Conservation (phyloP, 768 basidiomycete species). For the Boletus coccyginus region DNA sequence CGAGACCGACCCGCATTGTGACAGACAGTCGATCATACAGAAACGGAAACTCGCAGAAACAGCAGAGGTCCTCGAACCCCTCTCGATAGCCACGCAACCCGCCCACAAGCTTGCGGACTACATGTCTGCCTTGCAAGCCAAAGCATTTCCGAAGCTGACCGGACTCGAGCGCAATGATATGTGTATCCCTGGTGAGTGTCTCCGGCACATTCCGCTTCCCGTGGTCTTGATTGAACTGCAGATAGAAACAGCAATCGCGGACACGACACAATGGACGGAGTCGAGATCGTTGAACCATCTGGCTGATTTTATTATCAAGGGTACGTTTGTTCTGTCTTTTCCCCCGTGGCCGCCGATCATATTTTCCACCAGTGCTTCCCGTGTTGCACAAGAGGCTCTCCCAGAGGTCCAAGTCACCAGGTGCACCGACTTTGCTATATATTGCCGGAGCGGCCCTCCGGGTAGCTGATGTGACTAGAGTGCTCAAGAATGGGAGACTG, state of each 20-base stretch:
- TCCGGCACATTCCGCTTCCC: conserved; percentile 2
- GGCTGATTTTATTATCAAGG: conserved; percentile 70
- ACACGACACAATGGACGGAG: conserved; percentile 72
- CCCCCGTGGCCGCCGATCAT: background rate
- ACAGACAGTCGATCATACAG: conserved; percentile 35
- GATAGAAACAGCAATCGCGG: conserved; percentile 70
- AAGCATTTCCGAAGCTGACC: conserved; percentile 65
- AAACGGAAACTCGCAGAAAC: conserved; percentile 61
- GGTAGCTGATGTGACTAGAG: conserved; percentile 82
- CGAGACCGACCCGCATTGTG: background rate
- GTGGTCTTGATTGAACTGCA: conserved; percentile 48
- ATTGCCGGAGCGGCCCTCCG: conserved; percentile 87
- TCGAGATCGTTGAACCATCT: conserved; percentile 71
- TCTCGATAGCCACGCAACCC: conserved; percentile 55
- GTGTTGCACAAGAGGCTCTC: conserved; percentile 64
- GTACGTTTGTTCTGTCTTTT: conserved; percentile 38
- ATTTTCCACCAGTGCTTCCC: conserved; percentile 52
- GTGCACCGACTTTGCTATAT: conserved; percentile 86
- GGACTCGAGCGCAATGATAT: conserved; percentile 78
- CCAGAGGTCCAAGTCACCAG: conserved; percentile 72
- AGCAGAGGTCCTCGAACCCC: conserved; percentile 34
- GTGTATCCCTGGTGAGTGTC: conserved; percentile 66
- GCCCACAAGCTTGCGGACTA: conserved; percentile 60
- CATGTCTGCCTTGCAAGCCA: conserved; percentile 63
- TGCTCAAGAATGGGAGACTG: conserved; percentile 65